Conservation (phyloP, 1,284 basidiomycete genomes). For the Vanrija humicola region DNA sequence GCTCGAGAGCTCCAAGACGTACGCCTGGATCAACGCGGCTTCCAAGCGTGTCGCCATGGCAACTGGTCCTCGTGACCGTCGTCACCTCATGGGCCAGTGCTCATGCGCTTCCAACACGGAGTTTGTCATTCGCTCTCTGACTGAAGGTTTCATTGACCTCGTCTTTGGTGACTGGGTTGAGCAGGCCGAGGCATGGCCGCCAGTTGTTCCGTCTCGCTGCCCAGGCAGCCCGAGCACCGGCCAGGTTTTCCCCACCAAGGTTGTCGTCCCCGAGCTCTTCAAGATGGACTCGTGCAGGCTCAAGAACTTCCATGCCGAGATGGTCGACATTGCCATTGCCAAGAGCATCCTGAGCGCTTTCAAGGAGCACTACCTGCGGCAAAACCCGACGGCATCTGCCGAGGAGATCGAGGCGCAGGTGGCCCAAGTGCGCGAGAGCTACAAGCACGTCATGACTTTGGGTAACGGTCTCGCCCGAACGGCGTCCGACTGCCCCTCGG, state of each 20-base stretch:
- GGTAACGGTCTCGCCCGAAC: slow-evolving; percentile 8
- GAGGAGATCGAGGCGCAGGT: slow-evolving; percentile 55
- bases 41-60: slow-evolving; percentile 30
- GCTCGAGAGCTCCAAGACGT: slow-evolving; percentile 28
- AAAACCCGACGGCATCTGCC: slow-evolving; percentile 69
- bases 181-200: slow-evolving; percentile 43
- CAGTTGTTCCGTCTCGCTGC: slow-evolving; percentile 31
- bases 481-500: slow-evolving; percentile 7
- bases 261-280: slow-evolving; percentile 65
- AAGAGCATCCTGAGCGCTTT: slow-evolving; percentile 59
- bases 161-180: slow-evolving; percentile 53
- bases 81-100: slow-evolving; percentile 31
- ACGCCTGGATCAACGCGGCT: slow-evolving; percentile 34
- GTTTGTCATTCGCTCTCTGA: slow-evolving; percentile 53
- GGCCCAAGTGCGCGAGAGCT: slow-evolving; percentile 35
- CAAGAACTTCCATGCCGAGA: slow-evolving; percentile 59
- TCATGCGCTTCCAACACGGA: slow-evolving; percentile 23
- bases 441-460: slow-evolving; percentile 21
- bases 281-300: slow-evolving; percentile 77
- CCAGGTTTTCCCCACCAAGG: slow-evolving; percentile 50
- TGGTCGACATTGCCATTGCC: slow-evolving; percentile 67
- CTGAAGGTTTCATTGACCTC: slow-evolving; percentile 66
- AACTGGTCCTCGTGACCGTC: slow-evolving; percentile 19
- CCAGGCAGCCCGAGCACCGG: slow-evolving; percentile 40
- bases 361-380: slow-evolving; percentile 6